Conservation (phyloP, 495 filamentous ascomycete species). For the Aspergillus ellipticus region DNA sequence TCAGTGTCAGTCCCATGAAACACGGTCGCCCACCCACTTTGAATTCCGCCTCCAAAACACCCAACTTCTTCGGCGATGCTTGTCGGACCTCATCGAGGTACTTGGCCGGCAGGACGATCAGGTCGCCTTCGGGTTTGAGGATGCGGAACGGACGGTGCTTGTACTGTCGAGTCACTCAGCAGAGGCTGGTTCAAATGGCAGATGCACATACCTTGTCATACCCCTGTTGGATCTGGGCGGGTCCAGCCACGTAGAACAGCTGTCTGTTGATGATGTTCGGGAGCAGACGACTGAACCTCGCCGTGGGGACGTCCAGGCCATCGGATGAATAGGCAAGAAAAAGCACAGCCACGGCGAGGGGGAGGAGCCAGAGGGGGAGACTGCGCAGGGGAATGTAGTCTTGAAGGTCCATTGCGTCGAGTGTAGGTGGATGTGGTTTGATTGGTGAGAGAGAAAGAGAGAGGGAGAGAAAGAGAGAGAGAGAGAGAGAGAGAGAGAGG, state of each 20-base stretch:
- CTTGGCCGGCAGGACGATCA: constrained; percentile 28
- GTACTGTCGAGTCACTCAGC: constrained; percentile 26
- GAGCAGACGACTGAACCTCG: constrained; percentile 19
- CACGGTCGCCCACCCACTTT: constrained; percentile 12
- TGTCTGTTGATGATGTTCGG: constrained; percentile 30
- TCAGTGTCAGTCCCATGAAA: neutral
- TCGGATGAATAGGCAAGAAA: neutral
- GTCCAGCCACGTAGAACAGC: constrained; percentile 22
- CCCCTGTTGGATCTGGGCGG: constrained; percentile 21
- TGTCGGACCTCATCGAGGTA: constrained; percentile 28
- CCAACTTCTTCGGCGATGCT: constrained; percentile 18
- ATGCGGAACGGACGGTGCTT: constrained; percentile 27
- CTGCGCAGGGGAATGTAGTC: no score
- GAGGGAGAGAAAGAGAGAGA: no score
- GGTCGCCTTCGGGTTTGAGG: constrained; percentile 32
- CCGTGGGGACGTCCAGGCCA: constrained; percentile 20
- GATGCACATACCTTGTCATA: constrained; percentile 24
- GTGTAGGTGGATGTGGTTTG: neutral
- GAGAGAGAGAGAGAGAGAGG: no score
- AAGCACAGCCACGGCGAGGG: neutral
- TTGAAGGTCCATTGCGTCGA: neutral
- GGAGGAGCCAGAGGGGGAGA: neutral
- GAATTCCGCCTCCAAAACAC: constrained; percentile 28
- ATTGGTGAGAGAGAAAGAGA: neutral
- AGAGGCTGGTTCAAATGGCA: no score